Percentiles rank a stretch among this genome's conserved stretches.
Conservation (phyloP, 169 alveolate genomes). For the Toxoplasma gondii region DNA sequence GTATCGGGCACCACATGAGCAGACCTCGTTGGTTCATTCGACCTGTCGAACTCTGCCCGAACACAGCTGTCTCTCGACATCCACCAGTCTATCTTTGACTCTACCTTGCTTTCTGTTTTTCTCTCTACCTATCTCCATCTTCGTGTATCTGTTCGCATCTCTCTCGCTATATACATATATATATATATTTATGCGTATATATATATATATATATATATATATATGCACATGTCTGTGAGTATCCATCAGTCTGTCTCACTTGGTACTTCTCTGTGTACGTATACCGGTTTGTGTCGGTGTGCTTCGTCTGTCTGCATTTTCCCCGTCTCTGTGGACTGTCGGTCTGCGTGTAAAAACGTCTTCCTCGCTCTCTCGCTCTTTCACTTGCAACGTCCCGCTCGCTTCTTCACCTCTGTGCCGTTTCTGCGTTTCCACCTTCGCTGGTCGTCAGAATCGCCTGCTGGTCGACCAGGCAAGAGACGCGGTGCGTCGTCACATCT, state of each 20-base stretch:
- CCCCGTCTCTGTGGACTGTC: no score
- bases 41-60: no score
- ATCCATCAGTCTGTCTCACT: not conserved
- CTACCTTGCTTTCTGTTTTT: not conserved
- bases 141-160: not conserved
- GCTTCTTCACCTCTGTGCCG: not conserved
- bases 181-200: not conserved
- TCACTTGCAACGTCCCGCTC: not conserved
- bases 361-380: no score
- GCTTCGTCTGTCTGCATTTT: not conserved
- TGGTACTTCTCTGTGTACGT: not conserved
- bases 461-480: not conserved
- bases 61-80: no score
- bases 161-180: not conserved
- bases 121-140: not conserved
- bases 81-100: not conserved
- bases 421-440: not conserved
- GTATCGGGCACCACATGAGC: no score
- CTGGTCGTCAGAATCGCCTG: not conserved
- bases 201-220: not conserved
- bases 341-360: no score
- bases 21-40: no score
- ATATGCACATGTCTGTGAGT: not conserved
- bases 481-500: not conserved
- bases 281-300: not conserved